Evolutionary conservation across 1,284 basidiomycete species (phyloP), one percentile per base, ranked within the genome.

Genomic region (Phenoliferia sp.): DNA sequence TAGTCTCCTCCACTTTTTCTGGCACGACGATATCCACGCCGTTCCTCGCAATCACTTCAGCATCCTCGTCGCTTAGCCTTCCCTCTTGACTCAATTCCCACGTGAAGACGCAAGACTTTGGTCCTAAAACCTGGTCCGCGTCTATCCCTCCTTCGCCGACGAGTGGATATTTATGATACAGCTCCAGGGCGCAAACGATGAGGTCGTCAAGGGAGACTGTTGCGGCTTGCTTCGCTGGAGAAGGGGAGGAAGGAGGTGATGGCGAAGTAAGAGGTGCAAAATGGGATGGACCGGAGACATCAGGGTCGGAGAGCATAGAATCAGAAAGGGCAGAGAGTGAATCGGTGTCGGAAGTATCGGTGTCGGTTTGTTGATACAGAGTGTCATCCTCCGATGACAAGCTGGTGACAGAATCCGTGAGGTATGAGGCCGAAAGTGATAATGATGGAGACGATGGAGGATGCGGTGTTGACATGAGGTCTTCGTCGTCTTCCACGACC

Each of bases 91-190:
- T 61, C 1, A 35, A 36, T 0, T 26, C 3, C 73, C 72, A 77
- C 3, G 76, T 77, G 57, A 71, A 70, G 10, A 77, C 65, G 52
- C 73, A 75, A 35, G 65, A 69, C 22, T 69, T 68, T 0, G 75
- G 70, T 0, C 76, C 76, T 60, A 77, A 69, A 16, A 77, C 71
- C 26, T 68, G 61, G 35, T 73, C 59, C 1, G 74, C 70, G 9
- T 52, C 34, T 15, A 76, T 64, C 1, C 10, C 54, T 35, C 32
- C n/a, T 26, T 50, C 5, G 2, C 61, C 28, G 26, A 48, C 32
- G 26, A 75, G 68, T 3, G 72, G 73, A 56, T 74, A 68, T 5
- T 19, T 22, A 9, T 36, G 3, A 35, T 63, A 76, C 0, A 77
- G 70, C 17, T 65, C 28, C 29, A 71, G 67, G 3, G 76, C 69